Base-by-base conservation (phyloP, 805 yeast species). In the Lachancea kluyveri region DNA sequence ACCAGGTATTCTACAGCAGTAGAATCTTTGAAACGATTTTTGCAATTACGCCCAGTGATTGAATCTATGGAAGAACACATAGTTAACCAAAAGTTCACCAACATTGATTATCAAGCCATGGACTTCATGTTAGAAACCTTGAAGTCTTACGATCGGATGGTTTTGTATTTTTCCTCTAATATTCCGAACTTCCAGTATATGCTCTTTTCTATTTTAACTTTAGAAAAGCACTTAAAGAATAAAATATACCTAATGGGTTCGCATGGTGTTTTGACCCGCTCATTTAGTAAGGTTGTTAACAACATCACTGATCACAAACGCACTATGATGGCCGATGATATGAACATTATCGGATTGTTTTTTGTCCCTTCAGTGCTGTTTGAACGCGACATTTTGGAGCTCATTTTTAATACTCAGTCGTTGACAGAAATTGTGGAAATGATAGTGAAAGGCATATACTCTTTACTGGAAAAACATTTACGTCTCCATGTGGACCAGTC, bases 401-500 rank as follows among this genome's bases (percentile, higher is more conserved):
- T 33, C 17, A 23, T 34, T 1, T 45, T 43, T 30, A 26, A 45
- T 8, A 34, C 50, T 3, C 26, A 29, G 6, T 41, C 47, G 11
- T 25, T 45, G 13, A 41, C 46, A 6, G 44, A 45, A 10, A 45
- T 43, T 17, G 48, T 45, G 10, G 35, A 39, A 12, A 31, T 32
- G 5, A 33, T 45, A 5, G 21, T 19, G 21, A 10, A 19, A 19
- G 21, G 21, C 21, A 10, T 19, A 8, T 10, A 19, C 10, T 19
- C 21, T 8, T 10, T 19, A 8, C 21, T 19, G 21, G 21, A 10
- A 19, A n/a, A n/a, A n/a, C n/a, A n/a, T n/a, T n/a, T n/a, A n/a
- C n/a, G n/a, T n/a, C n/a, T n/a, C n/a, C n/a, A n/a, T n/a, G n/a
- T n/a, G n/a, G n/a, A n/a, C n/a, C n/a, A n/a, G n/a, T n/a, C n/a